Conservation (phyloP, 2,329 filamentous ascomycete species). For the Fusarium cyanostomum region DNA sequence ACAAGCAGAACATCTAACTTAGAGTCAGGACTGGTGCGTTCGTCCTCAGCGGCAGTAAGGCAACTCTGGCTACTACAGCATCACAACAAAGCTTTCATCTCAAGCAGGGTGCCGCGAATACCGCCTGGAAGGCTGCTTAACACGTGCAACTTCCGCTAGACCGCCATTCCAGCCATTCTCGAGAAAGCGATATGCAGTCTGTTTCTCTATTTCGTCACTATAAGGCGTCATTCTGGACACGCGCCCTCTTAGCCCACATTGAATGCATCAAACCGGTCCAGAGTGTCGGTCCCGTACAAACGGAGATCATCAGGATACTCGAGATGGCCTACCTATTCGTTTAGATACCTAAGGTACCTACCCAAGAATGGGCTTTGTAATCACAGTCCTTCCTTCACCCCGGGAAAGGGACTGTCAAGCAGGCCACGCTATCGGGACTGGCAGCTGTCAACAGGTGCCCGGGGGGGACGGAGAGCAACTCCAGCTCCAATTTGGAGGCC, state of each 20-base stretch:
- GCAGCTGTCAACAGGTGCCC: neutral
- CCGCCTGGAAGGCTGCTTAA: neutral
- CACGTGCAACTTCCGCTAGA: neutral
- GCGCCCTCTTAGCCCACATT: neutral
- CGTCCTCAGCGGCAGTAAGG: neutral
- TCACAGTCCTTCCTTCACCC: neutral
- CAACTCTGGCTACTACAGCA: neutral
- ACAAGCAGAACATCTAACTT: neutral
- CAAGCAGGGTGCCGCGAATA: neutral
- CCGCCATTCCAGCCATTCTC: neutral
- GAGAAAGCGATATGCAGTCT: neutral
- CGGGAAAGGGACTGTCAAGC: too few relatives aligned
- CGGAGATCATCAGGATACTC: neutral
- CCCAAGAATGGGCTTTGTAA: neutral
- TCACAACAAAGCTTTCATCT: neutral
- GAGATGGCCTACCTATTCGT: neutral
- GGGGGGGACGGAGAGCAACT: neutral
- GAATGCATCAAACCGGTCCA: neutral
- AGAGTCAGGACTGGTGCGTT: neutral
- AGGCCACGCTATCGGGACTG: neutral
- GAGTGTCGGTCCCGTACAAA: neutral
- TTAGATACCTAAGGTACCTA: too few relatives aligned
- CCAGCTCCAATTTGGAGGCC: neutral
- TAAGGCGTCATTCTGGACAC: neutral
- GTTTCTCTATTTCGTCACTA: neutral